phyloP scores from a whole-genome alignment of 305 asterid species.

The Fraxinus velutina region DNA sequence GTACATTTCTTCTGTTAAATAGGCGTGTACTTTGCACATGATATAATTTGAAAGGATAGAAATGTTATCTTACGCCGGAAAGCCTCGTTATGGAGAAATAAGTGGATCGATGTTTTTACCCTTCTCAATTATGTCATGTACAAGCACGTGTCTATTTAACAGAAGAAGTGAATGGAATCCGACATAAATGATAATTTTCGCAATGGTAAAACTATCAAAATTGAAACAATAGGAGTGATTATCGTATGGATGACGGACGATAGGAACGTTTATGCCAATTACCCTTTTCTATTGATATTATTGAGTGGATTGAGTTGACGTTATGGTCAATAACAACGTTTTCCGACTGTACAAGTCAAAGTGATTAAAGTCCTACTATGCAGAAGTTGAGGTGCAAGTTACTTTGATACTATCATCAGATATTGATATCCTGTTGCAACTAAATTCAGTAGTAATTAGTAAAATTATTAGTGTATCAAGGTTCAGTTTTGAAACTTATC shows the following conservation, averaged over 20 bases:
- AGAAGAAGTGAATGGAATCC: not conserved
- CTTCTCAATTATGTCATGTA: not conserved
- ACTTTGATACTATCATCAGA: not conserved
- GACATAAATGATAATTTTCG: not conserved
- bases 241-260: not conserved
- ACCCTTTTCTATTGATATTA: no score
- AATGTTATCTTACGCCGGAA: not conserved
- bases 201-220: not conserved
- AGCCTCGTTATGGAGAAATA: not conserved
- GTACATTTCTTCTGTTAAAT: not conserved
- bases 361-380: not conserved
- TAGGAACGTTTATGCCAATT: not conserved
- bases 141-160: not conserved
- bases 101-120: not conserved
- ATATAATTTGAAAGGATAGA: not conserved
- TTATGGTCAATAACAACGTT: not conserved
- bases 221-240: not conserved
- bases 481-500: not conserved
- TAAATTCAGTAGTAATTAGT: slow-evolving; percentile 19
- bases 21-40: not conserved
- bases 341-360: not conserved
- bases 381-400: not conserved
- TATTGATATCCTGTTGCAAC: slow-evolving; percentile 35
- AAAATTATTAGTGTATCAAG: not conserved
- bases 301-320: not conserved